Conservation (phyloP, 2,329 filamentous ascomycete genomes). For the Verticillium isaacii region DNA sequence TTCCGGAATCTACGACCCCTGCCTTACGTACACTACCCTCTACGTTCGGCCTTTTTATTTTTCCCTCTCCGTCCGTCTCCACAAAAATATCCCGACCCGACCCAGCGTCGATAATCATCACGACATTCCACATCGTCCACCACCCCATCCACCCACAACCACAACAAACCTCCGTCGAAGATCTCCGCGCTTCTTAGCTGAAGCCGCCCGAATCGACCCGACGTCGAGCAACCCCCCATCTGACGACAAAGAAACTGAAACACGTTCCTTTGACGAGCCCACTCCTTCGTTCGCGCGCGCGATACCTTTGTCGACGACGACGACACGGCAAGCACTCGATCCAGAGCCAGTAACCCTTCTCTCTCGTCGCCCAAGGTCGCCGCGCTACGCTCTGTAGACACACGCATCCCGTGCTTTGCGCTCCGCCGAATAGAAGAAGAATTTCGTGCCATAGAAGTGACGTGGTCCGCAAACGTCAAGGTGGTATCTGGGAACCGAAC, state of each 20-base stretch:
- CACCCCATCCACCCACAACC: neutral
- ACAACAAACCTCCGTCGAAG: neutral
- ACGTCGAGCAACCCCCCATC: neutral
- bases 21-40: conserved; percentile 44
- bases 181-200: neutral
- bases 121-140: neutral
- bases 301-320: conserved; percentile 11
- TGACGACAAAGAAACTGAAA: conserved; percentile 33
- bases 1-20: conserved; percentile 53
- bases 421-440: conserved; percentile 13
- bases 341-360: conserved; percentile 4
- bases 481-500: neutral
- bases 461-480: neutral
- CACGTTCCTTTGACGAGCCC: conserved; percentile 23
- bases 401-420: conserved; percentile 3
- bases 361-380: conserved; percentile 7
- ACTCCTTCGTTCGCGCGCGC: conserved; percentile 12
- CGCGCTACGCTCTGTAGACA: conserved; percentile 14
- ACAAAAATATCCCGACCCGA: conserved; percentile 13
- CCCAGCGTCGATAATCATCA: conserved; percentile 6
- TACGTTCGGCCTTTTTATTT: conserved; percentile 40
- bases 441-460: conserved; percentile 2
- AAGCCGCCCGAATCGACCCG: conserved; percentile 1
- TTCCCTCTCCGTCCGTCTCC: conserved; percentile 20
- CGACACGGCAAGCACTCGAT: conserved; percentile 8